Percentiles rank a stretch among this genome's conserved stretches.
Conservation (phyloP, 768 basidiomycete species). For the Mycena vitilis region DNA sequence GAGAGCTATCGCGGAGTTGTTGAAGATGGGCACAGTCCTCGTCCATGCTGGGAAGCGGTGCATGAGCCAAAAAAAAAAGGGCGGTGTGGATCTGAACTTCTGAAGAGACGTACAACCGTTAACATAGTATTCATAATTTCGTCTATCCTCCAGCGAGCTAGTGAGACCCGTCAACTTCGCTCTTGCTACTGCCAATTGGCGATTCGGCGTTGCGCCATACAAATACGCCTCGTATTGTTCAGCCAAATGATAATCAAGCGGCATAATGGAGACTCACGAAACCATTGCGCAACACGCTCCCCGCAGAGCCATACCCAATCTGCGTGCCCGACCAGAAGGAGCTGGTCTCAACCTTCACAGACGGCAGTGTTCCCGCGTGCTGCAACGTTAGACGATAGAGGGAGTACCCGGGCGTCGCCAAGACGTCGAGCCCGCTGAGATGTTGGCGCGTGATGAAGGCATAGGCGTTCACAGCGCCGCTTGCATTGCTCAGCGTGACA, state of each 20-base stretch:
- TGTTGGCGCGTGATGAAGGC: slow-evolving; percentile 28
- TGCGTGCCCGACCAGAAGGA: slow-evolving; percentile 22
- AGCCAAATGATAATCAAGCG: too few relatives aligned
- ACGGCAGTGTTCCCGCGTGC: not conserved
- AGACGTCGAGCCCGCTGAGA: slow-evolving; percentile 18
- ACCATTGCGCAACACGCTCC: slow-evolving; percentile 18
- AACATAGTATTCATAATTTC: slow-evolving; percentile 30
- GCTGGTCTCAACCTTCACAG: not conserved
- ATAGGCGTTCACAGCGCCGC: slow-evolving; percentile 20
- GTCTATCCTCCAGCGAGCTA: slow-evolving; percentile 13
- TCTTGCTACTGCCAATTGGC: slow-evolving; percentile 6
- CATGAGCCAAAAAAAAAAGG: not conserved
- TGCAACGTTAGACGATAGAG: slow-evolving; percentile 24
- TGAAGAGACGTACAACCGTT: slow-evolving; percentile 17
- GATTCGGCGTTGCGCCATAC: slow-evolving; percentile 15
- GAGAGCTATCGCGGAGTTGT: slow-evolving; percentile 9
- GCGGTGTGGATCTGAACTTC: not conserved
- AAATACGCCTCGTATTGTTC: slow-evolving; percentile 1
- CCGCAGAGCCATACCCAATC: slow-evolving; percentile 27
- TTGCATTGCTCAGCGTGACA: slow-evolving; percentile 4
- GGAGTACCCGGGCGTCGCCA: not conserved
- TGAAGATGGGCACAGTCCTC: not conserved
- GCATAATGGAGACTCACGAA: slow-evolving; percentile 5
- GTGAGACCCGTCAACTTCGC: slow-evolving; percentile 9
- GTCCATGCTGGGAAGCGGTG: slow-evolving; percentile 15